Base-by-base conservation (phyloP, 164 flowering plant genomes). In the Nelumbo lutea region DNA sequence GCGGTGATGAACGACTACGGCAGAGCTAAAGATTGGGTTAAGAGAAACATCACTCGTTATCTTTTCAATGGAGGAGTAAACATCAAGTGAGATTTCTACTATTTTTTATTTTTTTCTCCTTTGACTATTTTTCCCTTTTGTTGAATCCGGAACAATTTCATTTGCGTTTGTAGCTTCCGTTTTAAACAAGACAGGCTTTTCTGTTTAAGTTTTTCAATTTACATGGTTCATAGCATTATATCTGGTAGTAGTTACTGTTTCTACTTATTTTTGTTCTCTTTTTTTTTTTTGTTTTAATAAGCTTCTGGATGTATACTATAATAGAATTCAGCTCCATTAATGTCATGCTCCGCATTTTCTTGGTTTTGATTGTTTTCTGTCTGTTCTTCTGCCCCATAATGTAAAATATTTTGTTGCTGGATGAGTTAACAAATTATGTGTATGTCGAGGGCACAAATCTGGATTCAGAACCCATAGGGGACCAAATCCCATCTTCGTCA, bases 1-100 rank as follows among this genome's bases (percentile, higher is more conserved):
- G 7, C 52, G 0, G 47, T 8, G 2, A 68, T 87, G 59, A 75
- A 76, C 43, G 73, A 72, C 52, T 77, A 74, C 57, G 67, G 52
- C 0, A 11, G 70, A 42, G 96, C 93, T 13, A 66, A 80, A 70
- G 69, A 77, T 13, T 90, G 93, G 91, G 96, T 88, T 3, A 72
- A 77, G 52, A 68, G 76, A 9, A 90, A 88, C 63, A 75, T 86
- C 68, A 82, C 90, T 45, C 66, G 71, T 4, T 80, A 81, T 41
- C 40, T 79, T 42, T 76, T 78, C 72, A 65, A 79, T n/a, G 86
- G 85, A 0, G 88, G 90, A 4, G 96, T 88, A 3, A 79, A 80
- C 38, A 82, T 90, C 81, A 88, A 79, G 92, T 85, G 15, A 73
- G 83, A 6, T 55, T 46, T 11, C 39, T 59, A 1, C 42, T 14